These are phyloP conservation scores for Penicillium chermesinum DNA, from an alignment of 495 filamentous ascomycete species.

Conservation along the genomic window DNA sequence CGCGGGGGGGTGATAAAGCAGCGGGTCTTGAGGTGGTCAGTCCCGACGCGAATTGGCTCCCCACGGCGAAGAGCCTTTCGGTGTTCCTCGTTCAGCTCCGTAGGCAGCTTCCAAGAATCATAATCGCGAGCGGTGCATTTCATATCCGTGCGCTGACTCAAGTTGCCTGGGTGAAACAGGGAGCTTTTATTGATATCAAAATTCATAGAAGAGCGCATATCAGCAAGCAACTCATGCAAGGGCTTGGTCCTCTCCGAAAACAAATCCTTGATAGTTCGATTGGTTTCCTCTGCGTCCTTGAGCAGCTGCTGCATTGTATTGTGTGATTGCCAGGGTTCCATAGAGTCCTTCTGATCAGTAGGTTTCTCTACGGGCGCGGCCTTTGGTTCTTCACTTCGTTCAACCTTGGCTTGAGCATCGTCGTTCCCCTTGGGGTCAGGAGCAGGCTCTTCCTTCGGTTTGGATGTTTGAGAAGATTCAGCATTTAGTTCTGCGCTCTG, in stretches of 20 bases:
- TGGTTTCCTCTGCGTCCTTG: slow-evolving; percentile 35
- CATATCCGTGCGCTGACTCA: slow-evolving; percentile 49
- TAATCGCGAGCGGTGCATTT: slow-evolving; percentile 44
- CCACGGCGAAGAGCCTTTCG: slow-evolving; percentile 39
- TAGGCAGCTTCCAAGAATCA: slow-evolving; percentile 32
- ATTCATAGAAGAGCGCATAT: slow-evolving; percentile 44
- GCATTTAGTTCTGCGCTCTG: slow-evolving; percentile 27
- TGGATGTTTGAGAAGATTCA: slow-evolving; percentile 7
- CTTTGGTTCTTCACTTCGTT: slow-evolving; percentile 24
- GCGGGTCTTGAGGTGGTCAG: slow-evolving; percentile 37
- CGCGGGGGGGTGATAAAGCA: slow-evolving; percentile 71
- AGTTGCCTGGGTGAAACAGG: slow-evolving; percentile 50
- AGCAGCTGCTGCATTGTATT: slow-evolving; percentile 39
- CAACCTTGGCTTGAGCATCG: slow-evolving; percentile 37
- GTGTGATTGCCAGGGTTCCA: slow-evolving; percentile 36
- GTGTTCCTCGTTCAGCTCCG: slow-evolving; percentile 36
- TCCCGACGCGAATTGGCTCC: slow-evolving; percentile 34
- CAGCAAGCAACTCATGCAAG: slow-evolving; percentile 42
- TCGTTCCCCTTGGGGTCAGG: slow-evolving; percentile 5
- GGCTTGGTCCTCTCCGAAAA: slow-evolving; percentile 38
- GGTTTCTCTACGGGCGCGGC: slow-evolving; percentile 26
- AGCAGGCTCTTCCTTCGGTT: neutral
- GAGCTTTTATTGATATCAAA: slow-evolving; percentile 47
- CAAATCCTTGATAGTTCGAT: slow-evolving; percentile 34
- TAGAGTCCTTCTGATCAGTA: slow-evolving; percentile 19